These are phyloP conservation scores for Macrolepiota fuliginosa DNA, from an alignment of 768 basidiomycete genomes.

Conservation along the genomic window DNA sequence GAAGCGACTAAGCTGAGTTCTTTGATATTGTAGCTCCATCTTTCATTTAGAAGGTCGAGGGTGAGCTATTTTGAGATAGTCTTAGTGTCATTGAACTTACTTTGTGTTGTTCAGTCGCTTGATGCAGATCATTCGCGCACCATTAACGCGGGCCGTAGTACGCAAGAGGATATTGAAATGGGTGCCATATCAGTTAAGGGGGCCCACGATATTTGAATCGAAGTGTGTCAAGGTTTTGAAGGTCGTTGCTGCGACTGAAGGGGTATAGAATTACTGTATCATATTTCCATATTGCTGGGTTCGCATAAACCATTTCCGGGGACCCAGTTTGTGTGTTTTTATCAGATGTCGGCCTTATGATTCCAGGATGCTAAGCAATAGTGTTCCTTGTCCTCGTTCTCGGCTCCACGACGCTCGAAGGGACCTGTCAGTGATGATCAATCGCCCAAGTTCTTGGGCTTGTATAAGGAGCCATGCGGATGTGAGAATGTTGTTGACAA, in stretches of 20 bases:
- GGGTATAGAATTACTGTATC: too few species aligned
- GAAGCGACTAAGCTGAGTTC: too few species aligned
- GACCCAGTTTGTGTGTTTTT: too few species aligned
- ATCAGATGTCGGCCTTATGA: too few species aligned
- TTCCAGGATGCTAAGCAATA: neutral
- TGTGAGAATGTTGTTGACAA: neutral
- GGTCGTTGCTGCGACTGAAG: too few species aligned
- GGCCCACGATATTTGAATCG: neutral
- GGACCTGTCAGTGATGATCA: neutral
- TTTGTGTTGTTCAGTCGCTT: neutral
- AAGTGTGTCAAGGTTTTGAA: too few species aligned
- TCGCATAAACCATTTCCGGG: neutral
- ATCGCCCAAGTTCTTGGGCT: neutral
- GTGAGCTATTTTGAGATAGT: neutral
- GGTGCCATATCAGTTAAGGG: neutral
- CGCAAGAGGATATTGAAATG: slow-evolving; percentile 2
- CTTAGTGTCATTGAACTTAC: neutral
- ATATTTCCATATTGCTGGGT: neutral
- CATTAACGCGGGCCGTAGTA: neutral
- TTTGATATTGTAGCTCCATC: neutral
- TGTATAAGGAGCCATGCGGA: neutral
- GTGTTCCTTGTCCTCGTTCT: neutral
- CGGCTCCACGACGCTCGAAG: neutral
- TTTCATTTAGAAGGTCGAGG: neutral
- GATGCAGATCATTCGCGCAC: neutral